Conservation (phyloP, 2,329 filamentous ascomycete genomes). For the Neonectria sp. region DNA sequence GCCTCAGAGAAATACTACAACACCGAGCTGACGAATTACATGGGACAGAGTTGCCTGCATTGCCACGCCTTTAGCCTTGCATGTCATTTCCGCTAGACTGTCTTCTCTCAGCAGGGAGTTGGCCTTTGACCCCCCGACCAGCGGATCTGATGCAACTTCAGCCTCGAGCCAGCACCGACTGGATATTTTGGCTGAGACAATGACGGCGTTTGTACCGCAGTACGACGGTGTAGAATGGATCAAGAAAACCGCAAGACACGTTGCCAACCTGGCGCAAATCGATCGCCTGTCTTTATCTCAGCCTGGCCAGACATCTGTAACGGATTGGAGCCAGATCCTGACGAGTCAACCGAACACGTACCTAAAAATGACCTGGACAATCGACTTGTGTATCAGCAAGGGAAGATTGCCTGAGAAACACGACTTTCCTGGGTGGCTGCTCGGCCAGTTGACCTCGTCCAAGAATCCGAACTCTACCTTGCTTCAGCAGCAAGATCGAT, state of each 20-base stretch:
- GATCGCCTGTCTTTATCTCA: neutral
- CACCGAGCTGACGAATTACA: neutral
- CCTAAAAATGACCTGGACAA: constrained; percentile 4
- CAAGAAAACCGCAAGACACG: constrained; percentile 3
- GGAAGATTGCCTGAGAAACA: constrained; percentile 1
- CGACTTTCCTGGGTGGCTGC: constrained; percentile 9
- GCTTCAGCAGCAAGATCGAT: neutral
- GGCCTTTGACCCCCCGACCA: neutral
- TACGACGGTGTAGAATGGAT: constrained; percentile 11
- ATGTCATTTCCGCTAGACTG: neutral
- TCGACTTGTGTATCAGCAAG: constrained; percentile 10
- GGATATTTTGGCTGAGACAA: neutral
- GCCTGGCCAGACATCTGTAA: neutral
- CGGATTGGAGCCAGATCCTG: constrained; percentile 6
- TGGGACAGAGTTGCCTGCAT: neutral
- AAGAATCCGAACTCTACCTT: neutral
- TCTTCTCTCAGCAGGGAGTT: neutral
- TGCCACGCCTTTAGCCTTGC: neutral
- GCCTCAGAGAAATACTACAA: neutral
- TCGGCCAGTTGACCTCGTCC: neutral
- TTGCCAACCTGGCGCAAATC: neutral
- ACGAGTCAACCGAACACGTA: neutral
- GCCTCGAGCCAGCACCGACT: neutral
- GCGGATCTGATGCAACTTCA: neutral
- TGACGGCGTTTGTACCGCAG: neutral